Conservation (phyloP, 2,329 filamentous ascomycete genomes). For the Xylariales sp. region DNA sequence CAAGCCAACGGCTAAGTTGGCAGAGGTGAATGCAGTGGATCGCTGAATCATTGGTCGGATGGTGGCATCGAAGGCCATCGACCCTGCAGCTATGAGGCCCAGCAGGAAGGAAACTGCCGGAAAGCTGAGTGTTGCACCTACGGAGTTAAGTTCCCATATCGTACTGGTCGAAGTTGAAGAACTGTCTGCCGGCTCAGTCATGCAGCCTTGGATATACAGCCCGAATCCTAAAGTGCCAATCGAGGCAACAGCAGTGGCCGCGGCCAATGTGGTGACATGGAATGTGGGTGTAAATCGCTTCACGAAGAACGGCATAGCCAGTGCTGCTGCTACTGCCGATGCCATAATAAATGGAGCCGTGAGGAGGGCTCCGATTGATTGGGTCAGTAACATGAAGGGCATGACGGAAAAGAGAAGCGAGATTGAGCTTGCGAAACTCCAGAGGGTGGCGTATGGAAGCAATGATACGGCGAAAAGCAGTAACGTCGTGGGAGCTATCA, state of each 20-base stretch:
- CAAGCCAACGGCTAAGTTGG: constrained; percentile 39
- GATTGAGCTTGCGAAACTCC: constrained; percentile 41
- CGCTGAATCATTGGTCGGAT: constrained; percentile 37
- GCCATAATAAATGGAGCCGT: constrained; percentile 39
- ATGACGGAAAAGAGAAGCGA: constrained; percentile 41
- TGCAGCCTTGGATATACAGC: constrained; percentile 33
- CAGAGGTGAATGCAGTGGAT: constrained; percentile 45
- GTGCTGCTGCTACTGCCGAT: constrained; percentile 25
- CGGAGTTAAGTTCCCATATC: constrained; percentile 18
- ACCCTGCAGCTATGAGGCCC: constrained; percentile 41
- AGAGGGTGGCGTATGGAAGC: constrained; percentile 42
- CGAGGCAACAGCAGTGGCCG: constrained; percentile 34
- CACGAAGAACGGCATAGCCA: constrained; percentile 28
- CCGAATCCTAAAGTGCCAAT: constrained; percentile 42
- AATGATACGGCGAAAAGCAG: constrained; percentile 41
- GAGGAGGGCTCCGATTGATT: constrained; percentile 40
- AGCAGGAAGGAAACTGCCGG: constrained; percentile 41
- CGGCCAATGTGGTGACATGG: constrained; percentile 30
- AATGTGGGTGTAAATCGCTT: constrained; percentile 27
- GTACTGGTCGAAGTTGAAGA: constrained; percentile 21
- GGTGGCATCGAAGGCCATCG: constrained; percentile 34
- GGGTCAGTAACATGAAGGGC: constrained; percentile 36
- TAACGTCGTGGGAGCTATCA: constrained; percentile 44
- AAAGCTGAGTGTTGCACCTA: constrained; percentile 28
- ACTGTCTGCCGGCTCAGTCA: constrained; percentile 23